phyloP scores from a whole-genome alignment of 805 yeast genomes.

The Wickerhamomyces sydowiorum region DNA sequence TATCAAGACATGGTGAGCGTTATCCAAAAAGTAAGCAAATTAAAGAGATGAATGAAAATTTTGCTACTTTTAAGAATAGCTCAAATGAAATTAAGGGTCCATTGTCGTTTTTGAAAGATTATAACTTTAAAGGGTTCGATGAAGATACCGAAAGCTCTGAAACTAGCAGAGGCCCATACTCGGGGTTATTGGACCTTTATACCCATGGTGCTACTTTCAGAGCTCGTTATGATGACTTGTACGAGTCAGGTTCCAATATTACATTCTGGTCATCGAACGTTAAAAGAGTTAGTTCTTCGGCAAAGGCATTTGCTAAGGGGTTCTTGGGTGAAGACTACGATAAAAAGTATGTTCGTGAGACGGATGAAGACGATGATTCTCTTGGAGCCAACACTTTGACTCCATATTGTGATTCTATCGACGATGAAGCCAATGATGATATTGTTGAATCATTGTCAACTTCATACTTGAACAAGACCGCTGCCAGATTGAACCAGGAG shows the following conservation, averaged over 20 bases:
- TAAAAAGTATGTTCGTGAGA: conserved; percentile 32
- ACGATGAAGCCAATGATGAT: conserved; percentile 24
- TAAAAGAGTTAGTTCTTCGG: conserved; percentile 50
- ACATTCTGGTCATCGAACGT: conserved; percentile 53
- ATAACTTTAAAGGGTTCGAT: conserved; percentile 38
- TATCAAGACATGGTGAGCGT: conserved; percentile 56
- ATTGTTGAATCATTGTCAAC: conserved; percentile 23
- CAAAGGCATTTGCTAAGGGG: conserved; percentile 52
- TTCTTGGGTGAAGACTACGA: conserved; percentile 35
- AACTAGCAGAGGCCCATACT: conserved; percentile 42
- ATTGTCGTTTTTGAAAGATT: conserved; percentile 27
- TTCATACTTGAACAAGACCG: conserved; percentile 18
- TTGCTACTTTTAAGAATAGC: conserved; percentile 33
- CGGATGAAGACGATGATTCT: conserved; percentile 37
- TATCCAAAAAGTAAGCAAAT: conserved; percentile 31
- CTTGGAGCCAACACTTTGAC: conserved; percentile 59
- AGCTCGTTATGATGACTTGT: conserved; percentile 42
- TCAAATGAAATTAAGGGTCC: conserved; percentile 10
- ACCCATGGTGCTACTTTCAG: conserved; percentile 47
- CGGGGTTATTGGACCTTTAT: conserved; percentile 46
- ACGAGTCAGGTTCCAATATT: conserved; percentile 27
- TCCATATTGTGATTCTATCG: conserved; percentile 41
- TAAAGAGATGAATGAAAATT: conserved; percentile 6
- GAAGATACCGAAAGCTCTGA: conserved; percentile 40
- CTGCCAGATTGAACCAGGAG: conserved; percentile 27